Base-by-base conservation (phyloP, 2,329 filamentous ascomycete species). In the Epichloe sylvatica region DNA sequence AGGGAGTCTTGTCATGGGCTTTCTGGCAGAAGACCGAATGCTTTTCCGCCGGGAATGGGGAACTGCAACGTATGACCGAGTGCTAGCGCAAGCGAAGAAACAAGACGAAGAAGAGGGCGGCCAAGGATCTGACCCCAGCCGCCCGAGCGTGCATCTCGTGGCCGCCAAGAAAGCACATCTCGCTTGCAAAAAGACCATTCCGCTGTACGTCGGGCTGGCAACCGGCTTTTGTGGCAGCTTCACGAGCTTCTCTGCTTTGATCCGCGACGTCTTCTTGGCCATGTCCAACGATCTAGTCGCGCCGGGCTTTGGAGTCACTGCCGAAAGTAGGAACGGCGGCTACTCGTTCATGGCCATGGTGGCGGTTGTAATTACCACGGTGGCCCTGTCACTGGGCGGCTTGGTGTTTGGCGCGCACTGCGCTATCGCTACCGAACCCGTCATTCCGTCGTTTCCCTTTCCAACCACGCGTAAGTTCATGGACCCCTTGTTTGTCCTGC, bases 141-240 rank as follows among this genome's bases (percentile, higher is more conserved):
- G 37, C n/a, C 19, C 21, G 3, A 35, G 51, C 48, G 54, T 67
- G 15, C 67, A 74, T 49, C 55, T 73, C 4, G 62, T 64, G 6
- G 68, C 71, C 3, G 71, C 71, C 4, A 76, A 74, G 57, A 77
- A 82, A 60, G 73, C 72, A 1, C 78, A 85, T 60, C 64, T 75
- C 37, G 72, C 80, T 5, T 68, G 73, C 30, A 95, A 95, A 63
- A 94, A 94, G 70, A 86, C 85, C 0, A 84, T 94, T 30, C 90
- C 91, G 0, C 72, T 95, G 0, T 95, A 94, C 61, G 84, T 94
- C 51, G 90, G 86, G 46, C 77, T 96, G 5, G 79, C 86, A 0
- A 94, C 85, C 0, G 91, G 85, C 11, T 92, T 92, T 64, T 94
- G 88, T 59, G 87, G 91, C 53, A 90, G 85, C 56, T 86, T 92